These are phyloP conservation scores for Termitomyces sp. DNA, from an alignment of 1,284 basidiomycete genomes.

Conservation along the genomic window DNA sequence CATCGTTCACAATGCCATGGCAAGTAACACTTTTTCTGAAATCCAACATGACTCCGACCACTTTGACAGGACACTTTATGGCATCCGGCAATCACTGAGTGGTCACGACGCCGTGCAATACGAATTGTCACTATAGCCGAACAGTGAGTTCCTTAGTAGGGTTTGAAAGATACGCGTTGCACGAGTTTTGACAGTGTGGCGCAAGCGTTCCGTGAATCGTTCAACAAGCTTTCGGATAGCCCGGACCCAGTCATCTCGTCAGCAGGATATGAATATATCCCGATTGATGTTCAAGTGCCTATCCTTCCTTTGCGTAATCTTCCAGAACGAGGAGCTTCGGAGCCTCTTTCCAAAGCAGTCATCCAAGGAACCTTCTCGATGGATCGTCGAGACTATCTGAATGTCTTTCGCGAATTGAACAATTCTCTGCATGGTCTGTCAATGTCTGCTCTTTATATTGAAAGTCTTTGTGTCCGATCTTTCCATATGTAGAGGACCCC, in stretches of 20 bases:
- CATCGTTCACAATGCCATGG: slow-evolving; percentile 32
- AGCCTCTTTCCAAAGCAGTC: slow-evolving; percentile 30
- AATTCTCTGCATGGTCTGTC: slow-evolving; percentile 22
- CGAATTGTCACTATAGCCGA: slow-evolving; percentile 32
- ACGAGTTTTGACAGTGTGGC: slow-evolving; percentile 24
- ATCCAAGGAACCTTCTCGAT: slow-evolving; percentile 33
- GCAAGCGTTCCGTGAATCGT: slow-evolving; percentile 26
- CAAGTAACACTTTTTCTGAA: neutral
- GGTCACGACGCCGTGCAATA: slow-evolving; percentile 32
- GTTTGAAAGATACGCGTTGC: neutral
- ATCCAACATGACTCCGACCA: neutral
- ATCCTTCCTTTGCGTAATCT: slow-evolving; percentile 29
- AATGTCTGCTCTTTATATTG: slow-evolving; percentile 12
- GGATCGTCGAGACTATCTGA: slow-evolving; percentile 29
- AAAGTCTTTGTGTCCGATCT: neutral
- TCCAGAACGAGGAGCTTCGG: slow-evolving; percentile 16
- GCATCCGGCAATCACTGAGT: slow-evolving; percentile 29
- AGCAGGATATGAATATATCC: slow-evolving; percentile 32
- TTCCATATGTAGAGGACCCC: slow-evolving; percentile 25
- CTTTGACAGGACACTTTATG: slow-evolving; percentile 23
- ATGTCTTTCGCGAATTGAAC: slow-evolving; percentile 31
- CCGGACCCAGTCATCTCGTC: slow-evolving; percentile 23
- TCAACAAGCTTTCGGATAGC: slow-evolving; percentile 29
- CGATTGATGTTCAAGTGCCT: slow-evolving; percentile 33
- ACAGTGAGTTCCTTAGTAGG: slow-evolving; percentile 22